phyloP scores from a whole-genome alignment of 2,329 filamentous ascomycete genomes.

The Monosporascus cannonballus region DNA sequence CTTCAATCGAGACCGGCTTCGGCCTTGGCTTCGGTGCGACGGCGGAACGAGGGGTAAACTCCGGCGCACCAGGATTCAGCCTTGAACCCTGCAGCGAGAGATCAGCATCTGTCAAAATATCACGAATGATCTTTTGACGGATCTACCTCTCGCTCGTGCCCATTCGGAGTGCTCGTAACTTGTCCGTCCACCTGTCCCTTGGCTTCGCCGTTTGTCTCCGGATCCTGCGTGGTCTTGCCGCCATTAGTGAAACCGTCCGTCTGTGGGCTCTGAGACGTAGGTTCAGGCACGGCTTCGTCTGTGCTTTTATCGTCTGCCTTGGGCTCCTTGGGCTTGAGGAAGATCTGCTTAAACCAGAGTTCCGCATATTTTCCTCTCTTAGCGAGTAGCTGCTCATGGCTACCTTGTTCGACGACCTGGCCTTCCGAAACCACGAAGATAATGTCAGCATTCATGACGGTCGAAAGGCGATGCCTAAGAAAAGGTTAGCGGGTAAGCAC shows the following conservation, averaged over 20 bases:
- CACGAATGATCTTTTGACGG: constrained; percentile 31
- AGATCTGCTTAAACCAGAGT: constrained; percentile 60
- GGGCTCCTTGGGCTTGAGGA: constrained; percentile 42
- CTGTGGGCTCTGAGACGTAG: constrained; percentile 10
- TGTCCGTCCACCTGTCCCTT: constrained; percentile 6
- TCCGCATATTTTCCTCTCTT: constrained; percentile 57
- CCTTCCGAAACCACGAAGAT: constrained; percentile 62
- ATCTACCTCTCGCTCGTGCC: constrained; percentile 46
- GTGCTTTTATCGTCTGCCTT: constrained; percentile 18
- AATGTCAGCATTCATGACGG: constrained; percentile 62
- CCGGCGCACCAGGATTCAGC: constrained; percentile 49
- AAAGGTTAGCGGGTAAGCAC: constrained; percentile 8
- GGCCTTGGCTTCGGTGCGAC: constrained; percentile 11
- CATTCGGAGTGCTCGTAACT: constrained; percentile 27
- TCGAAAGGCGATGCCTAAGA: constrained; percentile 59
- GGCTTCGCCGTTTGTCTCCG: background rate
- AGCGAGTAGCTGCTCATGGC: constrained; percentile 51
- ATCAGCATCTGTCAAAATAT: constrained; percentile 39
- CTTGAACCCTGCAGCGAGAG: constrained; percentile 40
- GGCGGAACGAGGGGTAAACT: constrained; percentile 44
- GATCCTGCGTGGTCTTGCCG: background rate
- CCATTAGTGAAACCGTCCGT: constrained; percentile 6
- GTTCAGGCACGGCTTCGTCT: background rate
- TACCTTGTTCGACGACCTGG: constrained; percentile 57
- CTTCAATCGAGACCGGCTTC: background rate